Conservation (phyloP, 352 stramenopile genomes). For the Globisporangium carolinianum region DNA sequence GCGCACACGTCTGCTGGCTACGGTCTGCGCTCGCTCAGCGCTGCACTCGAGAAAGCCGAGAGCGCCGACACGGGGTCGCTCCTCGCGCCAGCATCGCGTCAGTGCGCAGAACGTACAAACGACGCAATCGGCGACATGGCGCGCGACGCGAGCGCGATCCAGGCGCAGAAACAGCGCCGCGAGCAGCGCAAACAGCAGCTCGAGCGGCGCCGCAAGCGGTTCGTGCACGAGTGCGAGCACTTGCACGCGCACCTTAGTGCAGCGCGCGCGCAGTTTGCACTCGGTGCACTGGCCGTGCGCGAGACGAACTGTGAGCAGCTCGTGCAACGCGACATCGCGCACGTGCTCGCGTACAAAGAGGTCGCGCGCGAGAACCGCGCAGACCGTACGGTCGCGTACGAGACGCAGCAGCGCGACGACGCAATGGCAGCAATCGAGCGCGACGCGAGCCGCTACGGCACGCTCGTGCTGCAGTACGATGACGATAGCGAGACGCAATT, state of each 20-base stretch:
- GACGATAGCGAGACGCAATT: conserved; percentile 47
- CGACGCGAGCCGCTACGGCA: conserved; percentile 45
- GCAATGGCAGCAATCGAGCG: conserved; percentile 32
- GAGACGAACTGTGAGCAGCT: conserved; percentile 42
- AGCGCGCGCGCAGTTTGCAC: conserved; percentile 19
- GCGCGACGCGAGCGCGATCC: conserved; percentile 20
- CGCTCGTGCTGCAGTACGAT: conserved; percentile 53
- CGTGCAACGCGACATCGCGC: conserved; percentile 26
- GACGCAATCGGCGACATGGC: neutral
- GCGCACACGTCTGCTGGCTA: conserved; percentile 52
- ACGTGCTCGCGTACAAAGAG: conserved; percentile 62
- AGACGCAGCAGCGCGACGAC: conserved; percentile 40
- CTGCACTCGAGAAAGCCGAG: conserved; percentile 25
- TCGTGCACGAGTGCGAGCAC: conserved; percentile 46
- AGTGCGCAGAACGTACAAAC: conserved; percentile 3
- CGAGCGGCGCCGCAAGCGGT: conserved; percentile 45
- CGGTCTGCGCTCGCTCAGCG: conserved; percentile 54
- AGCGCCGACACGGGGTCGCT: conserved; percentile 1
- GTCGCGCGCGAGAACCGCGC: conserved; percentile 53
- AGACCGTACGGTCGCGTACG: conserved; percentile 40
- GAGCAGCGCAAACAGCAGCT: conserved; percentile 48
- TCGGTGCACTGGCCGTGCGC: conserved; percentile 41
- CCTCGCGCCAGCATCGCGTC: conserved; percentile 1
- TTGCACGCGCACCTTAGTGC: conserved; percentile 17
- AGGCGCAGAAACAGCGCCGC: conserved; percentile 41